Conservation (phyloP, 768 basidiomycete genomes). For the Boletus vinaceobasis region DNA sequence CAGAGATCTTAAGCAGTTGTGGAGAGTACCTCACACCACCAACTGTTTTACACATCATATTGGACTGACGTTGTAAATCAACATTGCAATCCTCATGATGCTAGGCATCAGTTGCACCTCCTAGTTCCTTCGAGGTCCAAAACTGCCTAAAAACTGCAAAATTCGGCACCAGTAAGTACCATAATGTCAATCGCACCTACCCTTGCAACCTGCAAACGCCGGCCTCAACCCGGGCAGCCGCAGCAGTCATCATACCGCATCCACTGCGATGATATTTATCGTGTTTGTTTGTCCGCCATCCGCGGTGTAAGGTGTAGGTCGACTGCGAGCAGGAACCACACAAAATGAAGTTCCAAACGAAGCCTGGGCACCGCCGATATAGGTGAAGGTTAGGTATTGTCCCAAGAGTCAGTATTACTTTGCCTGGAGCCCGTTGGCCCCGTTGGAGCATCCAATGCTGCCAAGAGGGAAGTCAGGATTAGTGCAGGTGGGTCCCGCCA, state of each 20-base stretch:
- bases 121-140: neutral
- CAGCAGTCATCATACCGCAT: neutral
- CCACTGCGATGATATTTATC: no score
- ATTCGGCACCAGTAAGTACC: neutral
- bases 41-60: neutral
- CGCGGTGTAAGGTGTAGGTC: no score
- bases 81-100: neutral
- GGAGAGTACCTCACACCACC: neutral
- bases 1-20: neutral
- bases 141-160: neutral
- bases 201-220: neutral
- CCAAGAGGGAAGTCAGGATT: conserved; percentile 5
- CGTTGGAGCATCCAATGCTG: conserved; percentile 34
- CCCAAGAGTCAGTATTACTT: no score
- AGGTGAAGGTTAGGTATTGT: conserved; percentile 14
- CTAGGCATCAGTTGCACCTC: neutral
- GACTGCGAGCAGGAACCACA: no score
- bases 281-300: no score
- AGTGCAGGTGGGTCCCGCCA: conserved; percentile 4
- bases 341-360: neutral
- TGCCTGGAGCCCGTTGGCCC: no score
- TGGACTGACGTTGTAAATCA: neutral
- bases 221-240: neutral
- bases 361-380: conserved; percentile 27
- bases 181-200: neutral